Evolutionary conservation across 257 asterid genomes (phyloP).

Genomic region (Fraxinus anomala): DNA sequence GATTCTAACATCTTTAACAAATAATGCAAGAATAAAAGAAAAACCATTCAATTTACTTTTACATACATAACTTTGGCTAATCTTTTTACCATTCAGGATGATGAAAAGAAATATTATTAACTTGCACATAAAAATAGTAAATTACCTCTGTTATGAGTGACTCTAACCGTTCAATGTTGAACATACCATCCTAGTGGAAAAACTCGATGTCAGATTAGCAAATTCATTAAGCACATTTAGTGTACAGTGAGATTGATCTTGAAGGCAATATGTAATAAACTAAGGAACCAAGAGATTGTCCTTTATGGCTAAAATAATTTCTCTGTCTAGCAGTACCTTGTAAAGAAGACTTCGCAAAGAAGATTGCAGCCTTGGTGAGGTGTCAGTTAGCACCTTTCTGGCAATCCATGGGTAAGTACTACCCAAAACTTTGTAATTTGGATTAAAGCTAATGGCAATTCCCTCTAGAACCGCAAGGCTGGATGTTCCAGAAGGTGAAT

Average conservation of each 20-base stretch:
- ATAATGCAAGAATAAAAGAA: not conserved
- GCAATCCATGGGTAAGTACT: constrained; percentile 99
- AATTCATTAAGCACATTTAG: constrained; percentile 24
- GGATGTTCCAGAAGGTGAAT: constrained; percentile 35
- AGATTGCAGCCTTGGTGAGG: constrained; percentile 78
- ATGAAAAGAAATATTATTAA: constrained; percentile 16
- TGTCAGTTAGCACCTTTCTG: constrained; percentile 83
- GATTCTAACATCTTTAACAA: not conserved
- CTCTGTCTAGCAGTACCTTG: constrained; percentile 46
- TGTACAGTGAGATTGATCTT: constrained; percentile 11
- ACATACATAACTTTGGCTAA: constrained; percentile 9
- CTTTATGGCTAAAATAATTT: not conserved
- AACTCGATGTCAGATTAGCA: constrained; percentile 40
- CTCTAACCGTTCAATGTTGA: constrained; percentile 96
- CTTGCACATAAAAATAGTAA: constrained; percentile 5
- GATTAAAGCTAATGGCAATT: constrained; percentile 75
- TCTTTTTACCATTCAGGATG: constrained; percentile 22
- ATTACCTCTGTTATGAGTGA: constrained; percentile 90
- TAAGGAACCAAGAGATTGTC: constrained; percentile 3
- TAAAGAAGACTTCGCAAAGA: constrained; percentile 82
- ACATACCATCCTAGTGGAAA: constrained; percentile 67
- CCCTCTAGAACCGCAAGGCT: constrained; percentile 98
- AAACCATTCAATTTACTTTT: not conserved
- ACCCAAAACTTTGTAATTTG: constrained; percentile 90
- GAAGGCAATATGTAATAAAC: constrained; percentile 14